Evolutionary conservation across 371 early-diverging fungal genomes (phyloP), one percentile per base, ranked within the genome.

Genomic region (Mucor ambiguus): DNA sequence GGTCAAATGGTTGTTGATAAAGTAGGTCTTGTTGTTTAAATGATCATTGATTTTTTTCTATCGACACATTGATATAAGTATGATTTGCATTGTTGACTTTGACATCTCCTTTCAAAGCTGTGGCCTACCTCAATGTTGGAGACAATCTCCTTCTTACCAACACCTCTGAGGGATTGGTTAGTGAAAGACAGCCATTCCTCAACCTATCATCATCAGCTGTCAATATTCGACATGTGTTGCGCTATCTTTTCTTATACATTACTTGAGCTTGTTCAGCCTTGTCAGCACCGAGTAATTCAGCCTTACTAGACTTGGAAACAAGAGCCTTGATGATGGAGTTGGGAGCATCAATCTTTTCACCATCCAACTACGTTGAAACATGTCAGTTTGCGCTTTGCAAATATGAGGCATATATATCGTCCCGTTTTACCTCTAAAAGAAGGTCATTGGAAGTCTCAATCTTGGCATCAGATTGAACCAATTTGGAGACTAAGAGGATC

Each of bases 11-110:
- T 91, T 85, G 66, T 80, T 81, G 35, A 87, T 89, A 58, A 94
- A 69, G 71, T 81, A 94, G 30, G 92, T 90, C 56, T 82, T 73
- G 44, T 70, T 74, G 58, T 74, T 84, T 52, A 93, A 77, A 56
- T 87, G 86, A n/a, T 82, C 84, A 75, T 92, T 86, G 70, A 93
- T 72, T 46, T 78, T 79, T 82, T 87, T 70, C 72, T 75, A 67
- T 24, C 14, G 14, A 41, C 11, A 5, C 4, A 1, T 14, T 41
- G 41, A 41, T 11, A 5, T 41, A 35, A 26, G 38, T 24, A 30
- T 41, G 18, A 18, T 41, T 18, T 41, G 41, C 41, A 18, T 41
- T 41, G 41, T 0, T 41, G 4, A 5, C 41, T 18, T 37, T 14
- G 18, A 41, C 16, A 5, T 46, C 46, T 46, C 22, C 5, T 22